Conservation (phyloP, 1,139 yeast genomes). For the Eremothecium gossypii region DNA sequence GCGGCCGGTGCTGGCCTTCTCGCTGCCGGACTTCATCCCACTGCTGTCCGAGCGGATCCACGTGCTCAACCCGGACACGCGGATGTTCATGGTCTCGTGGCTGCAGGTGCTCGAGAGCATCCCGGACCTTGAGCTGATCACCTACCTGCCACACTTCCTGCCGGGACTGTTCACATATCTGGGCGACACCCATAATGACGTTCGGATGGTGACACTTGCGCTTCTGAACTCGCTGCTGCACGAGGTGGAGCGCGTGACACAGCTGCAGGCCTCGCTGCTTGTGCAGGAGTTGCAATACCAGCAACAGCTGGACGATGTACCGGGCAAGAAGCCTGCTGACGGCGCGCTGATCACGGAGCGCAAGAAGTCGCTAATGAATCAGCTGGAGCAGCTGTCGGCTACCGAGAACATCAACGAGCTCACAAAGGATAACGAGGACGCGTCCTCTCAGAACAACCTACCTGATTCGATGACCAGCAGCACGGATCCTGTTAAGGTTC, state of each 20-base stretch:
- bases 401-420: conserved; percentile 13
- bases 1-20: conserved; percentile 54
- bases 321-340: conserved; percentile 19
- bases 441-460: conserved; percentile 8
- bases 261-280: conserved; percentile 38
- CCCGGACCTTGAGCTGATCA: conserved; percentile 81
- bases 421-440: conserved; percentile 8
- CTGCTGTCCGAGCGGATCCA: conserved; percentile 82
- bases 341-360: conserved; percentile 29
- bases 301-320: conserved; percentile 8
- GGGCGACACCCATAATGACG: conserved; percentile 80
- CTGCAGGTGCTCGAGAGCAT: conserved; percentile 81
- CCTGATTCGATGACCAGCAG: conserved; percentile 3
- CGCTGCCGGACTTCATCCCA: conserved; percentile 83
- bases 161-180: conserved; percentile 78
- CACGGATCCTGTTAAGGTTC: conserved; percentile 1
- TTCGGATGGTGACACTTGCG: conserved; percentile 75
- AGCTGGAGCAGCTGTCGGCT: conserved; percentile 19
- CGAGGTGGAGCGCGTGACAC: conserved; percentile 69
- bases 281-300: conserved; percentile 7
- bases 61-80: conserved; percentile 85
- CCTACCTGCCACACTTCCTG: conserved; percentile 80
- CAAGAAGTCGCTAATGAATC: conserved; percentile 26
- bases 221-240: conserved; percentile 65
- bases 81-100: conserved; percentile 91